phyloP scores from a whole-genome alignment of 1,139 yeast genomes.

The Blastobotrys arbuscula region DNA sequence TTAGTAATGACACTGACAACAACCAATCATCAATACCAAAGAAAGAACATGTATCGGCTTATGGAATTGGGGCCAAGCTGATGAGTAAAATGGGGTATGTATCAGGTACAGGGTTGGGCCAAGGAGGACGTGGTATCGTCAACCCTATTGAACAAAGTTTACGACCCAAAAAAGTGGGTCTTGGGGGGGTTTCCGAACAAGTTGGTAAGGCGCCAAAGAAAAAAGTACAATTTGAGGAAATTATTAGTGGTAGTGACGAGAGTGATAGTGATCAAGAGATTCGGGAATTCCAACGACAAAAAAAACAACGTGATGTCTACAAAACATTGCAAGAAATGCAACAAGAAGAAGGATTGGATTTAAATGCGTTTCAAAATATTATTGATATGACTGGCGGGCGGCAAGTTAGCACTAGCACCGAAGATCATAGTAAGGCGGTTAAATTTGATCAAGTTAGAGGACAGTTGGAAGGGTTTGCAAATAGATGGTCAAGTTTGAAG shows the following conservation, averaged over 20 bases:
- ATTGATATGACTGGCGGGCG: slow-evolving; percentile 29
- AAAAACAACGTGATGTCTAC: slow-evolving; percentile 28
- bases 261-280: slow-evolving; percentile 5
- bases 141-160: slow-evolving; percentile 69
- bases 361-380: slow-evolving; percentile 31
- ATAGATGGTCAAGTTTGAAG: slow-evolving; percentile 28
- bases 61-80: slow-evolving; percentile 83
- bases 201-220: slow-evolving; percentile 19
- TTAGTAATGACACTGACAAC: not conserved
- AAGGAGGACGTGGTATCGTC: slow-evolving; percentile 61
- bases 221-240: slow-evolving; percentile 16
- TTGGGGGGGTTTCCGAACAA: slow-evolving; percentile 54
- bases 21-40: not conserved
- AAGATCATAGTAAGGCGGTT: not conserved
- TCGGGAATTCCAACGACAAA: slow-evolving; percentile 1
- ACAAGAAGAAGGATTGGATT: slow-evolving; percentile 38
- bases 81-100: slow-evolving; percentile 83
- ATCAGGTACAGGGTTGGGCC: slow-evolving; percentile 79
- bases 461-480: slow-evolving; percentile 26
- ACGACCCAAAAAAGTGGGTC: slow-evolving; percentile 60
- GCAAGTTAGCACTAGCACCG: too few relatives aligned
- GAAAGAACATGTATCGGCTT: slow-evolving; percentile 30
- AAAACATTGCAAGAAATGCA: slow-evolving; percentile 39
- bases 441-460: slow-evolving; percentile 21
- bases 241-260: slow-evolving; percentile 19